Percentiles rank a stretch among this genome's conserved stretches.
Evolutionary conservation across 192 early-diverging fungal genomes (phyloP).

Genomic region (Neocallimastix lanati): DNA sequence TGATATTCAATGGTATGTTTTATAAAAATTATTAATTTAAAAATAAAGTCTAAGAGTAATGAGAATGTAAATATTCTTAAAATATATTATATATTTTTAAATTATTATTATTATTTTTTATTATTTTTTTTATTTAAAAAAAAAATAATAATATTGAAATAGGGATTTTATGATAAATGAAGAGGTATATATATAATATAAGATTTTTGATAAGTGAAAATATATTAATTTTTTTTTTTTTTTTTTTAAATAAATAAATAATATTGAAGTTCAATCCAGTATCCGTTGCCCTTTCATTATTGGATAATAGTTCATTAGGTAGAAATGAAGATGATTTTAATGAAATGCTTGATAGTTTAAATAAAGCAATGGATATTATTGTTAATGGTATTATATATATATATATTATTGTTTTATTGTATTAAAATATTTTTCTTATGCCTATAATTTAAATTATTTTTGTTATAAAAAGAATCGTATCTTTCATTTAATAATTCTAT

Average conservation of each 20-base stretch:
- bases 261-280: constrained; percentile 30
- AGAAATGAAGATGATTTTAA: constrained; percentile 23
- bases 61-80: no score
- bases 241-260: not conserved
- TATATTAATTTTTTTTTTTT: not conserved
- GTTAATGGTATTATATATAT: constrained; percentile 23
- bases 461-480: constrained; percentile 25
- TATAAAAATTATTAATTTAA: no score
- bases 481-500: constrained; percentile 35
- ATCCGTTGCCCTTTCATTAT: constrained; percentile 24
- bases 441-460: no score
- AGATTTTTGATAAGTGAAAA: not conserved
- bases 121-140: no score
- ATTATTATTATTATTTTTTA: no score
- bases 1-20: not conserved
- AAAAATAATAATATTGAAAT: no score
- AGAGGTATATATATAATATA: constrained; percentile 10
- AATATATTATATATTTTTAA: no score
- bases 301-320: constrained; percentile 29
- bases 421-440: no score
- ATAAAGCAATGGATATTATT: constrained; percentile 32
- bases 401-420: no score
- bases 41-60: no score
- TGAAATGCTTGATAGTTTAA: constrained; percentile 16
- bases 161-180: constrained; percentile 29